Evolutionary conservation across 1,139 yeast genomes (phyloP).

Genomic region (Candida albicans): DNA sequence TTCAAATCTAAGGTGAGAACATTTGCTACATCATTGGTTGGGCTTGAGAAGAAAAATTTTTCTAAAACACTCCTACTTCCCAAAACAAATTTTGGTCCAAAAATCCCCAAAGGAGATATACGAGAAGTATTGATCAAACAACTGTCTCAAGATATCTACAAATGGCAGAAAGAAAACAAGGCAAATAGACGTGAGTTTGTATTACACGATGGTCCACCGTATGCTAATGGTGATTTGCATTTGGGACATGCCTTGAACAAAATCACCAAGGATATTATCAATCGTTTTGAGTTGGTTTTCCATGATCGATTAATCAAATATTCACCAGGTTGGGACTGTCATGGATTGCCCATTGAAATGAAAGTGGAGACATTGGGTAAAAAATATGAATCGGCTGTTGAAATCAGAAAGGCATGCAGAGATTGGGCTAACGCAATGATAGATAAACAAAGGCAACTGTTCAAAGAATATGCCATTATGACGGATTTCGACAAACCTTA

Average conservation of each 20-base stretch:
- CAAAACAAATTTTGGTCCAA: conserved; percentile 42
- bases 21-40: conserved; percentile 4
- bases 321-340: conserved; percentile 98
- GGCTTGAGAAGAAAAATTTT: conserved; percentile 17
- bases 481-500: conserved; percentile 78
- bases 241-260: conserved; percentile 94
- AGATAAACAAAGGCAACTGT: conserved; percentile 59
- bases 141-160: conserved; percentile 32
- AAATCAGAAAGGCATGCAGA: conserved; percentile 64
- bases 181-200: conserved; percentile 40
- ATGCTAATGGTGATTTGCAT: conserved; percentile 93
- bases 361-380: conserved; percentile 29
- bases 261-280: conserved; percentile 80
- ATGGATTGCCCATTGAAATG: conserved; percentile 93
- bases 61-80: conserved; percentile 43
- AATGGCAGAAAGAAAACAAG: conserved; percentile 31
- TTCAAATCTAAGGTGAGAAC: conserved; percentile 5
- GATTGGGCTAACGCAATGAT: conserved; percentile 69
- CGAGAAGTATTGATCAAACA: conserved; percentile 26
- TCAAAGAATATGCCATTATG: conserved; percentile 73
- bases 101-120: conserved; percentile 34
- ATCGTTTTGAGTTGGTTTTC: conserved; percentile 62
- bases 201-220: conserved; percentile 97
- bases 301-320: conserved; percentile 64
- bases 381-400: conserved; percentile 34